Evolutionary conservation across 768 basidiomycete species (phyloP), one percentile per base, ranked within the genome.

Genomic region (Macrolepiota albuminosa): DNA sequence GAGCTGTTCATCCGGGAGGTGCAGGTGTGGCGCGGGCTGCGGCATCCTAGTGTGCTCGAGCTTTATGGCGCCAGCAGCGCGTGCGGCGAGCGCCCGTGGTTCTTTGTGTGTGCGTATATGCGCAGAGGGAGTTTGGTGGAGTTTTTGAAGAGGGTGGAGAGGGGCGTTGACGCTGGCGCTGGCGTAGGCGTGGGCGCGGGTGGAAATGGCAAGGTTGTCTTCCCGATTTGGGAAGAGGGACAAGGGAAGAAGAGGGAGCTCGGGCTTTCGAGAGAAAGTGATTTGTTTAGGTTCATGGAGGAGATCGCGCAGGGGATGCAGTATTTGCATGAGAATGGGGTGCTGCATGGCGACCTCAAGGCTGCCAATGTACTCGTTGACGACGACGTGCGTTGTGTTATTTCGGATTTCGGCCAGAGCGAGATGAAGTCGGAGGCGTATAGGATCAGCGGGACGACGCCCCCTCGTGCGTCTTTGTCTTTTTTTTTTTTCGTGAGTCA

Each of bases 251-350:
- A 6, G 21, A 11, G 9, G 21, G 21, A 24, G 21, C 21, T 1
- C 16, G 39, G 56, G 40, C 10, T 54, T 7, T 31, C 47, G 48
- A 52, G 47, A 11, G 59, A 56, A 33, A 71, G 73, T 16, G 83
- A 87, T 61, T 68, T 81, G 42, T 75, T 86, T 66, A 76, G 79
- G 64, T 85, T 85, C 71, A 82, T 93, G 68, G 78, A 84, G 59
- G 87, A 93, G 71, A 84, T 93, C 63, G 85, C 89, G 14, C 79
- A 82, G 65, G 92, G 91, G 8, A 91, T 95, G 91, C 80, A 83
- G 56, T 93, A 93, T 69, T 71, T 95, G 61, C 91, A 95, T 70
- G 67, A 69, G 7, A 72, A 81, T 60, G 85, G 81, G 4, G 81
- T 93, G 4, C 67, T 91, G 62, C 92, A 95, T 67, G 91, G 91